phyloP scores from a whole-genome alignment of 1,284 basidiomycete species.

The Thecaphora frezii region DNA sequence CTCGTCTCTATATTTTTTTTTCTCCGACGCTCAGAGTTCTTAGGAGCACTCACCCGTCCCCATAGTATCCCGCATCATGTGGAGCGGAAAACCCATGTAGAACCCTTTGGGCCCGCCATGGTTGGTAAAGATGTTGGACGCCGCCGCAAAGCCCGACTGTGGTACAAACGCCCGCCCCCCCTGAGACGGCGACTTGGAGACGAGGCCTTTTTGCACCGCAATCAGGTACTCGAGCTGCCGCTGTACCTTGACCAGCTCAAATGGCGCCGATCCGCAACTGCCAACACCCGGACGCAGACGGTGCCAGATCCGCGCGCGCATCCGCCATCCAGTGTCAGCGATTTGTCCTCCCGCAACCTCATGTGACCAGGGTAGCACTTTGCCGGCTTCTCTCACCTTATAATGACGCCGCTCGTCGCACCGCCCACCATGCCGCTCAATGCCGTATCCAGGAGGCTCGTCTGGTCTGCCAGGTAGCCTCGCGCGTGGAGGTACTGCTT shows the following conservation, averaged over 20 bases:
- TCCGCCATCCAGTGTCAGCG: too few relatives aligned
- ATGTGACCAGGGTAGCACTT: too few relatives aligned
- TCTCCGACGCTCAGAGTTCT: too few relatives aligned
- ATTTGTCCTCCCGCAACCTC: too few relatives aligned
- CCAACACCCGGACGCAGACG: neutral
- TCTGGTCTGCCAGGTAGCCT: slow-evolving; percentile 16
- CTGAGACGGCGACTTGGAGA: slow-evolving; percentile 1
- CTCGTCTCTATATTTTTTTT: too few relatives aligned
- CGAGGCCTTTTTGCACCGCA: slow-evolving; percentile 70
- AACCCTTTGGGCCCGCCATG: slow-evolving; percentile 56
- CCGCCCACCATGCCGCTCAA: slow-evolving; percentile 64
- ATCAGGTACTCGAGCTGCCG: slow-evolving; percentile 89
- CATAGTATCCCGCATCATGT: slow-evolving; percentile 44
- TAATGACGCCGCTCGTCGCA: slow-evolving; percentile 77
- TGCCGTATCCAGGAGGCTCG: slow-evolving; percentile 29
- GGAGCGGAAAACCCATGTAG: slow-evolving; percentile 55
- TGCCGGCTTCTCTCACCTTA: slow-evolving; percentile 64
- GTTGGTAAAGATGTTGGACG: slow-evolving; percentile 47
- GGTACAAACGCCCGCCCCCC: slow-evolving; percentile 33
- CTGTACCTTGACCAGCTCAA: slow-evolving; percentile 89
- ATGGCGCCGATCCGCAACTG: slow-evolving; percentile 64
- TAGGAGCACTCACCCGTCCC: slow-evolving; percentile 21
- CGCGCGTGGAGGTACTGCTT: slow-evolving; percentile 72
- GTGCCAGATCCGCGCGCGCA: too few relatives aligned
- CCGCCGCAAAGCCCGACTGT: slow-evolving; percentile 50